Conservation (phyloP, 306 rosid species). For the Fragaria vesca region DNA sequence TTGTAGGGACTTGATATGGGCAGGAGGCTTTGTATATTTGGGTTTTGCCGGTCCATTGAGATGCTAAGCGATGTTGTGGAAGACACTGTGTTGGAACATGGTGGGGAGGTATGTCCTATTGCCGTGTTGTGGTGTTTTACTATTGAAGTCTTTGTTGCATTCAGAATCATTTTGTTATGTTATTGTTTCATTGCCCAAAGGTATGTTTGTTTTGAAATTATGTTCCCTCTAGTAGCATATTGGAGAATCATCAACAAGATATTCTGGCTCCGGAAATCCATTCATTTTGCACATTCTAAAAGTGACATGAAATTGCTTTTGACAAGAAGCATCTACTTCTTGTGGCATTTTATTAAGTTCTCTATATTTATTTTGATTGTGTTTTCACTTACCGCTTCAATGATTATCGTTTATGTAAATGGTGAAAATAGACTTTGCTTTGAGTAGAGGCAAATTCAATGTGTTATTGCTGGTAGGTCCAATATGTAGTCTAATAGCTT, state of each 20-base stretch:
- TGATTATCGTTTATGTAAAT: background rate
- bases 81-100: slow-evolving; percentile 90
- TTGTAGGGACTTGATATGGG: slow-evolving; percentile 91
- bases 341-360: background rate
- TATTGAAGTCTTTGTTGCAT: background rate
- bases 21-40: slow-evolving; percentile 83
- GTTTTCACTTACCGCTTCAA: too few relatives aligned
- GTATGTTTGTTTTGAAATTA: background rate
- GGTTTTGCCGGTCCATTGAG: slow-evolving; percentile 95
- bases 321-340: background rate
- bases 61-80: slow-evolving; percentile 97
- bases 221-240: background rate
- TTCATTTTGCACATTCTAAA: background rate
- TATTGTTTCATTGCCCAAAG: background rate
- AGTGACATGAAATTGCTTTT: background rate
- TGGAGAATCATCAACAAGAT: background rate
- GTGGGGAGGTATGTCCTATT: slow-evolving; percentile 78
- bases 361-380: background rate
- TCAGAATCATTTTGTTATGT: background rate
- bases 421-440: background rate
- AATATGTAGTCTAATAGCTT: background rate
- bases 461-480: background rate
- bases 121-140: slow-evolving; percentile 8
- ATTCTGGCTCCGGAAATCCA: background rate
- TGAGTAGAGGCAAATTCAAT: background rate